phyloP scores from a whole-genome alignment of 352 stramenopile genomes.

The Globisporangium sylvaticum region DNA sequence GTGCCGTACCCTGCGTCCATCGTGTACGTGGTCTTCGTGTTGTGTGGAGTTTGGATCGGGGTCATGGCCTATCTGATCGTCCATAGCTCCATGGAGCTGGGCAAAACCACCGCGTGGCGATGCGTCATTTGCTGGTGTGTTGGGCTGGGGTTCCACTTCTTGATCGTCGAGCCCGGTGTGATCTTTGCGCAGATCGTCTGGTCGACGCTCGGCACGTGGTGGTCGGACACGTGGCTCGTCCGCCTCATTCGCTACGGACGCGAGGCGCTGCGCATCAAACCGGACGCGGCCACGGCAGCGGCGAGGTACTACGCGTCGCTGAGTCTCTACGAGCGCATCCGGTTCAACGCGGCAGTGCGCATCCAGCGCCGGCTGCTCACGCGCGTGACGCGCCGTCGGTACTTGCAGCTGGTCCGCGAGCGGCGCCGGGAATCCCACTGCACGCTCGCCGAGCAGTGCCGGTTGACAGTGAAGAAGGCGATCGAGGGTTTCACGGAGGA shows the following conservation, averaged over 20 bases:
- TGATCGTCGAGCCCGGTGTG: conserved; percentile 44
- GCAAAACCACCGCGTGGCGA: conserved; percentile 39
- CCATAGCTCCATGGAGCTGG: conserved; percentile 41
- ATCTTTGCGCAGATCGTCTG: conserved; percentile 49
- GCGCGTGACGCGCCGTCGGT: conserved; percentile 44
- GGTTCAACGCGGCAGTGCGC: conserved; percentile 57
- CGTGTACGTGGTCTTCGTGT: conserved; percentile 44
- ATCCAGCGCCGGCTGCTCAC: conserved; percentile 65
- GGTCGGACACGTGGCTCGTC: conserved; percentile 36
- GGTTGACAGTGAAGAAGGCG: conserved; percentile 39
- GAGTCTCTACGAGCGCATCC: conserved; percentile 67
- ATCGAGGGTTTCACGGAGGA: conserved; percentile 63
- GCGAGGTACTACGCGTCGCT: conserved; percentile 43
- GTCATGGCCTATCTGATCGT: conserved; percentile 43
- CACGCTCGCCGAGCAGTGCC: conserved; percentile 28
- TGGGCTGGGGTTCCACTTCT: conserved; percentile 39
- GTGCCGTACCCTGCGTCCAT: conserved; percentile 72
- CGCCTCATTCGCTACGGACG: conserved; percentile 44
- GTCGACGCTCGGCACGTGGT: conserved; percentile 58
- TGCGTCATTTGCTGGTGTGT: conserved; percentile 51
- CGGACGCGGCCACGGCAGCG: conserved; percentile 21
- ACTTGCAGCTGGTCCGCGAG: conserved; percentile 40
- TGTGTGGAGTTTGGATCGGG: conserved; percentile 38
- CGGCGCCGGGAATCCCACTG: conserved; percentile 43
- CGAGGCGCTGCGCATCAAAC: conserved; percentile 41